Conservation (phyloP, 2,329 filamentous ascomycete genomes). For the Ceratocystis lukuohia region DNA sequence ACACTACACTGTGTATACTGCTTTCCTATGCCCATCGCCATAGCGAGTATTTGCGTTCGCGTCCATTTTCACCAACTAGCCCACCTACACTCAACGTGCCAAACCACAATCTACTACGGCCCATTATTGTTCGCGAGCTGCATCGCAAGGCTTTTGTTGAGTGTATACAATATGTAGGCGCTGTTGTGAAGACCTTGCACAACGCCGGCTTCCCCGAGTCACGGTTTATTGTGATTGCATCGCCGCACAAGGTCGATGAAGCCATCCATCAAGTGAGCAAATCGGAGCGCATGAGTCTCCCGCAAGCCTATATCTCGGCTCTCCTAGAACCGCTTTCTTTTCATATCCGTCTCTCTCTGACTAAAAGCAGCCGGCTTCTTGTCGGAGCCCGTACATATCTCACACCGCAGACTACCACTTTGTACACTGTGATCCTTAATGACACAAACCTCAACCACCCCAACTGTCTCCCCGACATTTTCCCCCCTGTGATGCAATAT, state of each 20-base stretch:
- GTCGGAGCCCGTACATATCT: slow-evolving; percentile 35
- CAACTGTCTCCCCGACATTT: slow-evolving; percentile 28
- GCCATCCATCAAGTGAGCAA: slow-evolving; percentile 26
- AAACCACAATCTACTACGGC: slow-evolving; percentile 38
- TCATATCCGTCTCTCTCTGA: slow-evolving; percentile 34
- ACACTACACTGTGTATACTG: slow-evolving; percentile 58
- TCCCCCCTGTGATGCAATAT: slow-evolving; percentile 35
- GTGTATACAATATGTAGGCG: slow-evolving; percentile 32
- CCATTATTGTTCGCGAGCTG: slow-evolving; percentile 37
- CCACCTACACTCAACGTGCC: slow-evolving; percentile 29
- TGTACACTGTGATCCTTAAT: slow-evolving; percentile 29
- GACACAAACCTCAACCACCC: slow-evolving; percentile 14
- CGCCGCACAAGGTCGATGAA: slow-evolving; percentile 26
- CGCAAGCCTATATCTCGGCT: slow-evolving; percentile 26
- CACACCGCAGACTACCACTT: slow-evolving; percentile 33
- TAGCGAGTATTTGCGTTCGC: slow-evolving; percentile 55
- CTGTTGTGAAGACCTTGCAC: slow-evolving; percentile 33
- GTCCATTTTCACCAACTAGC: slow-evolving; percentile 34
- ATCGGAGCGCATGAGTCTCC: slow-evolving; percentile 31
- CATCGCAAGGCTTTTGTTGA: slow-evolving; percentile 31
- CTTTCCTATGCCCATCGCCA: slow-evolving; percentile 67
- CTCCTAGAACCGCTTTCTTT: slow-evolving; percentile 23
- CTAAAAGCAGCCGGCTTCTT: slow-evolving; percentile 31
- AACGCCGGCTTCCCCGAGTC: slow-evolving; percentile 33
- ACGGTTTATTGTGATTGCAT: slow-evolving; percentile 32